Conservation (phyloP, 1,284 basidiomycete species). For the Boletellus deceptivus region DNA sequence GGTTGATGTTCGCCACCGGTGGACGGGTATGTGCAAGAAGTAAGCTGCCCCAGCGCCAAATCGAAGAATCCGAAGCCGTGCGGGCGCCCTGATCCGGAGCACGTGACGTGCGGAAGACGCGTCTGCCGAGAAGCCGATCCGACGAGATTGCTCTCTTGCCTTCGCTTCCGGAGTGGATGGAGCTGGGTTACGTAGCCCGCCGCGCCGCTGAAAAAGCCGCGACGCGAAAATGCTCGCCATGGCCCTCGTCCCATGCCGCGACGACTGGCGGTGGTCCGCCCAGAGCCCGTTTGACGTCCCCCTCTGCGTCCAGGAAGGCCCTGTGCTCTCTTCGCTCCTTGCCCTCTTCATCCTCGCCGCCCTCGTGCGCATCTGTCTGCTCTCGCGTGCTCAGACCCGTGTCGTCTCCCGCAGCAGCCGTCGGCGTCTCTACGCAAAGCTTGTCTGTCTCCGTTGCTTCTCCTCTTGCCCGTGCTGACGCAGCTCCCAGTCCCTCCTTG, state of each 20-base stretch:
- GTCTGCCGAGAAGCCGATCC: no score
- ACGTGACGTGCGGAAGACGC: no score
- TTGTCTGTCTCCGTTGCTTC: no score
- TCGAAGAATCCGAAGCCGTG: no score
- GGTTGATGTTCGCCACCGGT: no score
- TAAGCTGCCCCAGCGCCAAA: rapidly evolving
- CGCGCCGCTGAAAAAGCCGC: no score
- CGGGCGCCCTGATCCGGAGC: no score
- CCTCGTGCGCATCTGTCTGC: constrained; percentile 37
- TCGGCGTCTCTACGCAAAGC: background rate
- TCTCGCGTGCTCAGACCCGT: constrained; percentile 19
- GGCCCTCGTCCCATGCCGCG: background rate
- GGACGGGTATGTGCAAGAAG: no score
- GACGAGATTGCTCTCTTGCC: no score
- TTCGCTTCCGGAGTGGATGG: no score
- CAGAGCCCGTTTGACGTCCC: background rate
- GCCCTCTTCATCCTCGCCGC: constrained; percentile 47
- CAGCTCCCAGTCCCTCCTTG: constrained; percentile 32
- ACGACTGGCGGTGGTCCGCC: background rate
- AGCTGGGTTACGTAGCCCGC: no score
- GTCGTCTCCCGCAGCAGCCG: background rate
- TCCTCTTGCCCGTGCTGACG: no score
- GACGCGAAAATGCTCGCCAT: background rate
- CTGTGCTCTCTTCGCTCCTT: constrained; percentile 25
- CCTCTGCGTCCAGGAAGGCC: background rate